A percentile compares a stretch with the other conserved stretches of the same genome.
phyloP scores from a whole-genome alignment of 495 filamentous ascomycete species.

The Sporormia fimetaria region DNA sequence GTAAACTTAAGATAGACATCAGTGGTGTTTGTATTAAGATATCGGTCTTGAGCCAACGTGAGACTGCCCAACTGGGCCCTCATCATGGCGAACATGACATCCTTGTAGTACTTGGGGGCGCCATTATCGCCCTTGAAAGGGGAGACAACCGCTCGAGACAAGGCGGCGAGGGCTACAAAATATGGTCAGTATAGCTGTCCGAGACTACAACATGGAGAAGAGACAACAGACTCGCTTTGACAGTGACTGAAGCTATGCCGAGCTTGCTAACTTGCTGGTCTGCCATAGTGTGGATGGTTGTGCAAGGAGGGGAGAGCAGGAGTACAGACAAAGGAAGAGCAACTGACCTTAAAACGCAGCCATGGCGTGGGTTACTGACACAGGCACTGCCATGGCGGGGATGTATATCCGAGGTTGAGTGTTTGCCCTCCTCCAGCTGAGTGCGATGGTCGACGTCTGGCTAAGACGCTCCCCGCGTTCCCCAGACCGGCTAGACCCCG shows the following conservation, averaged over 20 bases:
- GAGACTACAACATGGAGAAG: not conserved
- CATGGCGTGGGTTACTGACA: too few relatives aligned
- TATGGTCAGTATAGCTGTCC: constrained; percentile 5
- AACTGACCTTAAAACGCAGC: too few relatives aligned
- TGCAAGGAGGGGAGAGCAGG: not conserved
- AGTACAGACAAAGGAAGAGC: not conserved
- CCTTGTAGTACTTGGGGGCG: constrained; percentile 28
- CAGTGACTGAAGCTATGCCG: constrained; percentile 18
- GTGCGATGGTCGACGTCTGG: too few relatives aligned
- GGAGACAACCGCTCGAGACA: constrained; percentile 17
- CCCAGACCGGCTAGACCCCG: too few relatives aligned
- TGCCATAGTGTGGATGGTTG: constrained; percentile 13
- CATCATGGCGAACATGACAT: constrained; percentile 30
- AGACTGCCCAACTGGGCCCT: constrained; percentile 25
- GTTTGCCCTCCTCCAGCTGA: too few relatives aligned
- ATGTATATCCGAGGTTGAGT: too few relatives aligned
- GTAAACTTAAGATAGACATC: constrained; percentile 38
- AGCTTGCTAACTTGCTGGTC: constrained; percentile 20
- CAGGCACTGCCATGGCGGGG: too few relatives aligned
- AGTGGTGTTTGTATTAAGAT: constrained; percentile 33
- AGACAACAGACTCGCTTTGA: constrained; percentile 18
- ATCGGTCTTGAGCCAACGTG: constrained; percentile 27
- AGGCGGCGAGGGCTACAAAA: constrained; percentile 14
- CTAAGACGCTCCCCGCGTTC: too few relatives aligned
- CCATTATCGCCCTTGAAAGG: constrained; percentile 25